Conservation (phyloP, 441 rosid species). For the Erysimum cheiri region DNA sequence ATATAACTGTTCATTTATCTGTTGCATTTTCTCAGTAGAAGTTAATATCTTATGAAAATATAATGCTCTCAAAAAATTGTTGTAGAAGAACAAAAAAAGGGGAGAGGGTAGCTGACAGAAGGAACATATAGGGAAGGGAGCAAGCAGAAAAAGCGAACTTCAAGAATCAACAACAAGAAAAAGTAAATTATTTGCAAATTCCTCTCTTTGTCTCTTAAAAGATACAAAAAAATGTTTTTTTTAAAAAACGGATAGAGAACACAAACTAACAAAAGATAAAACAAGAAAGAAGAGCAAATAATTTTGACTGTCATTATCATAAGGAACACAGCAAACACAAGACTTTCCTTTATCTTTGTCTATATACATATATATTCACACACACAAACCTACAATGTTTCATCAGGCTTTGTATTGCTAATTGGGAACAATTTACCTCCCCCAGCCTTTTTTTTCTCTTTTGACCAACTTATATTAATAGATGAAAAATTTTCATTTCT, state of each 20-base stretch:
- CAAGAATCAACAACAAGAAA: constrained; percentile 26
- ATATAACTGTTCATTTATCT: background rate
- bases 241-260: constrained; percentile 44
- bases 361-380: constrained; percentile 38
- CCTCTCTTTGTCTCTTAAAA: constrained; percentile 29
- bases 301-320: constrained; percentile 47
- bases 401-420: constrained; percentile 78
- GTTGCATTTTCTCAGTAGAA: background rate
- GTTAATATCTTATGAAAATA: background rate
- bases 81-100: constrained; percentile 25
- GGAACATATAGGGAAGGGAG: constrained; percentile 46
- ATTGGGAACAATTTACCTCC: constrained; percentile 66
- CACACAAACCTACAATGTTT: constrained; percentile 61
- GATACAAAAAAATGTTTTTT: constrained; percentile 8
- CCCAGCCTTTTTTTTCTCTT: constrained; percentile 16
- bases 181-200: constrained; percentile 19
- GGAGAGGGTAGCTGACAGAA: constrained; percentile 40
- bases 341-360: constrained; percentile 49
- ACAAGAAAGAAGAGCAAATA: constrained; percentile 38
- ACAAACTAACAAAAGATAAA: constrained; percentile 53
- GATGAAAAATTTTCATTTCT: no score
- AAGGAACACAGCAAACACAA: constrained; percentile 43
- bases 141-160: constrained; percentile 26
- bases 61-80: background rate
- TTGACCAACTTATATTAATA: constrained; percentile 36